phyloP scores from a whole-genome alignment of 2,329 filamentous ascomycete genomes.

The Calonectria naviculata region DNA sequence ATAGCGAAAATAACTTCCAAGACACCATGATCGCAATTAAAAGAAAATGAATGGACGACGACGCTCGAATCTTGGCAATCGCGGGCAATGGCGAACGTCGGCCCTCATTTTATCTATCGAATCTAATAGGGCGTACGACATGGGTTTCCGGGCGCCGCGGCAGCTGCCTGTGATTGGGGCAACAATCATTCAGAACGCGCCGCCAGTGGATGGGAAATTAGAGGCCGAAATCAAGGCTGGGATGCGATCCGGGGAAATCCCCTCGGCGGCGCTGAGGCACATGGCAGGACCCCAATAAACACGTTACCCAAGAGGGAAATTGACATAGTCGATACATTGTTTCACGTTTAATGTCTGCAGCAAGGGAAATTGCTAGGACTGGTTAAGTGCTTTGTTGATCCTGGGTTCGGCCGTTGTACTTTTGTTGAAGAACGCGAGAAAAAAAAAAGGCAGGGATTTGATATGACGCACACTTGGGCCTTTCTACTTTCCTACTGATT shows the following conservation, averaged over 20 bases:
- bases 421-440: not conserved
- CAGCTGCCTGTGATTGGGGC: not conserved
- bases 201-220: conserved; percentile 15
- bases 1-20: conserved; percentile 10
- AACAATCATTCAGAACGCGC: not conserved
- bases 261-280: not conserved
- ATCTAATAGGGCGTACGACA: not conserved
- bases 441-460: not conserved
- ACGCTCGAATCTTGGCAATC: not conserved
- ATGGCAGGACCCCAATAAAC: not conserved
- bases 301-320: not conserved
- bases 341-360: not conserved
- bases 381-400: too few species aligned
- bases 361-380: not conserved
- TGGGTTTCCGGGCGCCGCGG: not conserved
- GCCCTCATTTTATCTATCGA: conserved; percentile 2
- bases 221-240: conserved; percentile 12
- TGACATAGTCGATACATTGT: not conserved
- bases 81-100: not conserved
- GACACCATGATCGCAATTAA: conserved; percentile 8
- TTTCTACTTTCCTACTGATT: too few species aligned
- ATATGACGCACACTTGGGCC: too few species aligned
- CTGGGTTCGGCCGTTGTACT: not conserved
- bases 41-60: not conserved
- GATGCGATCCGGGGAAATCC: conserved; percentile 10